Base-by-base conservation (phyloP, 768 basidiomycete species). In the Phaeolepiota aurea region DNA sequence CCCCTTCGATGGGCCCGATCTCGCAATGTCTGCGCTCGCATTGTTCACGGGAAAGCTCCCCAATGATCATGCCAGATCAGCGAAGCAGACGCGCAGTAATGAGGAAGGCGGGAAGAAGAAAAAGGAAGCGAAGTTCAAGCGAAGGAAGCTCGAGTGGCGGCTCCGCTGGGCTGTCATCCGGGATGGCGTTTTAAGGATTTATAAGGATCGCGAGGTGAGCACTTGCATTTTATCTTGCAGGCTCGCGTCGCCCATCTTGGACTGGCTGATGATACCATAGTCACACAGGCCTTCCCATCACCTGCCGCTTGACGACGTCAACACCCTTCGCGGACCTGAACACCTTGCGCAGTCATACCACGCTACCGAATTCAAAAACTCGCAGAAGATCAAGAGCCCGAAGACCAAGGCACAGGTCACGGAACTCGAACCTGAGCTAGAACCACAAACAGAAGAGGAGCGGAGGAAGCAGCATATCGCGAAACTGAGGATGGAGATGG, bases 141-240 rank as follows among this genome's bases (percentile, higher is more conserved):
- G n/a, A n/a, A n/a, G n/a, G n/a, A 68, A 66, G 44, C 44, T 75
- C 5, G 81, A 80, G 37, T 86, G 82, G 83, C 68, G 71, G 32
- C 65, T 74, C 12, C 60, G 78, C 3, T 82, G 78, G 74, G 62
- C 77, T 33, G 63, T 82, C 13, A 69, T 86, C 20, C 62, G 67
- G 40, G 69, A 76, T 15, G 81, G 78, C 0, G 50, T 64, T 14
- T 54, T 86, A n/a, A 65, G 58, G 38, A 52, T 86, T 13, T 76
- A 65, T 49, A 76, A 71, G 49, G 65, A 71, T 18, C 66, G 71
- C 20, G 57, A 66, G 44, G 83, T 82, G 49, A 40, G 70, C 63
- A 18, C 16, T 38, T 38, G 34, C 19, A 25, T n/a, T n/a, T n/a
- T n/a, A n/a, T n/a, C n/a, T n/a, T 16, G 13, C 37, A 31, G 28